Base-by-base conservation (phyloP, 495 filamentous ascomycete species). In the Podospora anserina region DNA sequence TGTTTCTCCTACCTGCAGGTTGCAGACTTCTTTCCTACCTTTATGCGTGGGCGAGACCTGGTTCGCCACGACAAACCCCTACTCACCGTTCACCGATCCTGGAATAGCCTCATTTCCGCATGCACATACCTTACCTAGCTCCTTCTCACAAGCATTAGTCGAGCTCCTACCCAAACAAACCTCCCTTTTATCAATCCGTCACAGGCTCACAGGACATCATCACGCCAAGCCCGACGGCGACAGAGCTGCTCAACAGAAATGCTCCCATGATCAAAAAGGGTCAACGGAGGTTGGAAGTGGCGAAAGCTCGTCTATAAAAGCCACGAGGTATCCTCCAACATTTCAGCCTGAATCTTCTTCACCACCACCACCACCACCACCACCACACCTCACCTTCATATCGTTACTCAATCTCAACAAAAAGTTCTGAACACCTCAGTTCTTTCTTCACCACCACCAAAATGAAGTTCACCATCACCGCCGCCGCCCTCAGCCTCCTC, bases 391-490 rank as follows among this genome's bases (percentile, higher is more conserved):
- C 39, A 18, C 39, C 7, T 7, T 32, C 39, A 49, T 11, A 49
- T 49, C 39, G 9, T 49, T 16, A 49, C 39, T 49, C 39, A 49
- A 49, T 49, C 39, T 49, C 13, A 49, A 49, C 7, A 16, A 49
- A 49, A 49, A 49, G 13, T 6, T 49, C 13, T 49, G 39, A 49
- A 18, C 39, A 49, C 5, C 7, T 49, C 39, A 49, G 9, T 16
- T 49, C 15, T 49, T 49, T 49, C 39, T 59, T 59, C 56, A 27
- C 18, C 19, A 66, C 5, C 2, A 7, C 5, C 49, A 66, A 53
- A 18, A 59, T 66, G 64, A 66, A 66, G 49, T 34, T 66, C 64
- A 59, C 53, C 64, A 59, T 59, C 56, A 28, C 53, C 27, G 32
- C 64, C 26, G 20, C 19, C 49, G 18, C 64, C 49, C 19, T 27